Conservation (phyloP, 495 filamentous ascomycete genomes). For the Xylaria nigripes region DNA sequence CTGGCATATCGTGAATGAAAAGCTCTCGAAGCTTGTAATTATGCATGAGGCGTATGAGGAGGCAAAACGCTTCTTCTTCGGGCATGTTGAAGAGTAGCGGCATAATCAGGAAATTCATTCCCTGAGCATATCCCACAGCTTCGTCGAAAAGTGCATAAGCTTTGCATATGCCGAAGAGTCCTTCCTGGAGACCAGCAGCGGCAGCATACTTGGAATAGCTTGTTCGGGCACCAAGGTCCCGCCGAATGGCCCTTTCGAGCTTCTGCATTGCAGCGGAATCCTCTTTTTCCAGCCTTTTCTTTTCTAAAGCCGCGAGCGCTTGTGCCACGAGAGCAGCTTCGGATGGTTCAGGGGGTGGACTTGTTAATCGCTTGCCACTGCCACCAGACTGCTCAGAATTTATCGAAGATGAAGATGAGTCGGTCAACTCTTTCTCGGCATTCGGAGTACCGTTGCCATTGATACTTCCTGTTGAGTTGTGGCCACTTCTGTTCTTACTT, state of each 20-base stretch:
- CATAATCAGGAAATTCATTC: conserved; percentile 98
- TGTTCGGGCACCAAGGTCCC: conserved; percentile 84
- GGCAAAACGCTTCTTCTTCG: conserved; percentile 91
- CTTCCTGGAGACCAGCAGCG: conserved; percentile 83
- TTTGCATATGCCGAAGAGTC: conserved; percentile 91
- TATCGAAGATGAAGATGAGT: conserved; percentile 72
- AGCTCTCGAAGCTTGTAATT: conserved; percentile 89
- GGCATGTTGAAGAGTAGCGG: conserved; percentile 98
- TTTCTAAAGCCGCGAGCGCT: conserved; percentile 54
- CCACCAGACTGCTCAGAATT: conserved; percentile 72
- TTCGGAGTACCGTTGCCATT: conserved; percentile 32
- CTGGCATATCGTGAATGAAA: conserved; percentile 94
- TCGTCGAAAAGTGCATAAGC: conserved; percentile 96
- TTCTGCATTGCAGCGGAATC: conserved; percentile 63
- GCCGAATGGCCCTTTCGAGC: conserved; percentile 83
- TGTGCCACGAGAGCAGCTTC: conserved; percentile 61
- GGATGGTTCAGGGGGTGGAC: conserved; percentile 55
- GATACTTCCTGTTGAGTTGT: conserved; percentile 34
- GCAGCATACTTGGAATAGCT: conserved; percentile 93
- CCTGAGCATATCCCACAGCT: conserved; percentile 91
- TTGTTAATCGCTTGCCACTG: conserved; percentile 48
- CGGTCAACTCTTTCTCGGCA: conserved; percentile 54
- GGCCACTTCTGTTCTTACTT: conserved; percentile 54
- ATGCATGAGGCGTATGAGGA: conserved; percentile 92
- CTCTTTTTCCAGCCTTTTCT: conserved; percentile 66